These are phyloP conservation scores for Chrysopogon serrulatus DNA, from an alignment of 176 grass and related monocot genomes.

Conservation along the genomic window DNA sequence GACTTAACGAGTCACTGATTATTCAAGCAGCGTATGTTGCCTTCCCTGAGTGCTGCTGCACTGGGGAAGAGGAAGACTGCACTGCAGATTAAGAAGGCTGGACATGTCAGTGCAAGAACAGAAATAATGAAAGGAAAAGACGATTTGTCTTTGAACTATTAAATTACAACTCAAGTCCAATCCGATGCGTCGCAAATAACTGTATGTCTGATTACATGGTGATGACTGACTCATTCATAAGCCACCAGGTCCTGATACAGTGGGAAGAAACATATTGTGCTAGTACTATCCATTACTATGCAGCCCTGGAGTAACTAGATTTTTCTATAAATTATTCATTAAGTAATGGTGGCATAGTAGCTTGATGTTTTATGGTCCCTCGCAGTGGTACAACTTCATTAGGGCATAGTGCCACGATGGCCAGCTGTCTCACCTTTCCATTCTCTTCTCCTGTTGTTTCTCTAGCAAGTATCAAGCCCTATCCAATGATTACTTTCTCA, in stretches of 20 bases:
- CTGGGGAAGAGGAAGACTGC: neutral
- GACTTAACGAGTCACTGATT: neutral
- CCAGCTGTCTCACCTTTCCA: slow-evolving; percentile 31
- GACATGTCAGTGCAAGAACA: neutral
- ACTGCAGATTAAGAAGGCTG: neutral
- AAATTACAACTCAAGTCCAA: neutral
- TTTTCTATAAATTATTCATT: neutral
- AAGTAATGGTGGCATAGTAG: neutral
- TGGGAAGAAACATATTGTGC: neutral
- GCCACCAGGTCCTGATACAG: neutral
- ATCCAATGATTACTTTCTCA: slow-evolving; percentile 10
- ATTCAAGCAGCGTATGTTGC: neutral
- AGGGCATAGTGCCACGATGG: slow-evolving; percentile 43
- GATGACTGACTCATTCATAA: neutral
- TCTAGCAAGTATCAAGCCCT: neutral
- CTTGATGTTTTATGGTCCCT: neutral
- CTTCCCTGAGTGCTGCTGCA: neutral
- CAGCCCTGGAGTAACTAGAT: neutral
- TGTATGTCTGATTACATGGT: neutral
- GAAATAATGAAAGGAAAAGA: neutral
- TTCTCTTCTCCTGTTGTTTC: slow-evolving; percentile 6
- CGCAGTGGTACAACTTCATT: too few species aligned
- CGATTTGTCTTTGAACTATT: neutral
- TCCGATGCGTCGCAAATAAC: neutral
- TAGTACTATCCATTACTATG: neutral